These are phyloP conservation scores for Schizosaccharomyces osmophilus DNA, from an alignment of 805 yeast genomes.

Conservation along the genomic window DNA sequence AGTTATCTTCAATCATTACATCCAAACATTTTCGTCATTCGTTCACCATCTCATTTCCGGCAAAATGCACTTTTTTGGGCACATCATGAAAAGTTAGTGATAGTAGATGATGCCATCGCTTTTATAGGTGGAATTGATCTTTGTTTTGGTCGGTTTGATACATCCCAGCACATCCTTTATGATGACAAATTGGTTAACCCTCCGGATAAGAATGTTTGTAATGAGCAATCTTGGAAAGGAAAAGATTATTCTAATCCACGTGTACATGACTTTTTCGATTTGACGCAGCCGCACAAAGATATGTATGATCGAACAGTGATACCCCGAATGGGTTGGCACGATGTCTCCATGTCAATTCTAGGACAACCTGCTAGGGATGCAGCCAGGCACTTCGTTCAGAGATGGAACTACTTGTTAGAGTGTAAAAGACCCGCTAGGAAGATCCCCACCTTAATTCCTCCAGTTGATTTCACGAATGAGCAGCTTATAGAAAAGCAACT, in stretches of 20 bases:
- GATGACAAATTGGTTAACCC: constrained; percentile 29
- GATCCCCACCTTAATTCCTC: constrained; percentile 80
- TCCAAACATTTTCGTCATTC: constrained; percentile 62
- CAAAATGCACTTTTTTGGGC: constrained; percentile 96
- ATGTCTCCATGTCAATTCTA: constrained; percentile 81
- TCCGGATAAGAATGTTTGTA: constrained; percentile 6
- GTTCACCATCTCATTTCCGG: constrained; percentile 85
- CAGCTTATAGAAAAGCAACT: constrained; percentile 36
- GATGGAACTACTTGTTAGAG: constrained; percentile 85
- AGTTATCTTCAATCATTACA: constrained; percentile 72
- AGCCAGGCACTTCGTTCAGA: constrained; percentile 80
- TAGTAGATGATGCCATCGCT: constrained; percentile 68
- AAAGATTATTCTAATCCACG: constrained; percentile 94
- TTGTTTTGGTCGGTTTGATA: constrained; percentile 88
- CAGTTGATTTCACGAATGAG: constrained; percentile 56
- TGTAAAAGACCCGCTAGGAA: constrained; percentile 86
- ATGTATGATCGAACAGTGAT: constrained; percentile 60
- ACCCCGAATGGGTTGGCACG: constrained; percentile 99
- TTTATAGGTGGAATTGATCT: constrained; percentile 89
- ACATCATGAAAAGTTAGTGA: constrained; percentile 80
- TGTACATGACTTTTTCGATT: constrained; percentile 56
- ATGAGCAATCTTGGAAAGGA: constrained; percentile 46
- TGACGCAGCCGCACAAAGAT: constrained; percentile 70
- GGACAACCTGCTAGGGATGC: constrained; percentile 89
- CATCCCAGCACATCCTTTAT: constrained; percentile 74